A percentile compares a stretch with the other conserved stretches of the same genome.
Evolutionary conservation across 345 rosid species (phyloP).

Genomic region (Citrus sinensis): DVS_A1.0 CM039162.1:22359001-22359500

Average conservation of each 20-base stretch:
- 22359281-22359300: background rate
- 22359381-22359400: conserved; percentile 51
- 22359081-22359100: conserved; percentile 22
- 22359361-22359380: background rate
- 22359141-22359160: conserved; percentile 88
- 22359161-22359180: conserved; percentile 87
- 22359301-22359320: background rate
- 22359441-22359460: conserved; percentile 32
- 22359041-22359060: background rate
- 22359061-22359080: background rate
- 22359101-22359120: conserved; percentile 98
- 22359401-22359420: conserved; percentile 43
- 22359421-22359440: conserved; percentile 38
- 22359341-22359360: background rate
- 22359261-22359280: background rate
- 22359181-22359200: conserved; percentile 31
- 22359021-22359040: background rate
- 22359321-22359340: background rate
- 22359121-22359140: conserved; percentile 71
- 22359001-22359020: background rate
- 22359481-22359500: conserved; percentile 6
- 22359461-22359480: conserved; percentile 43
- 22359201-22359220: background rate
- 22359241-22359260: background rate
- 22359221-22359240: background rate